Evolutionary conservation across 805 yeast genomes (phyloP).

Genomic region (Tetrapisispora taiwanensis): DNA sequence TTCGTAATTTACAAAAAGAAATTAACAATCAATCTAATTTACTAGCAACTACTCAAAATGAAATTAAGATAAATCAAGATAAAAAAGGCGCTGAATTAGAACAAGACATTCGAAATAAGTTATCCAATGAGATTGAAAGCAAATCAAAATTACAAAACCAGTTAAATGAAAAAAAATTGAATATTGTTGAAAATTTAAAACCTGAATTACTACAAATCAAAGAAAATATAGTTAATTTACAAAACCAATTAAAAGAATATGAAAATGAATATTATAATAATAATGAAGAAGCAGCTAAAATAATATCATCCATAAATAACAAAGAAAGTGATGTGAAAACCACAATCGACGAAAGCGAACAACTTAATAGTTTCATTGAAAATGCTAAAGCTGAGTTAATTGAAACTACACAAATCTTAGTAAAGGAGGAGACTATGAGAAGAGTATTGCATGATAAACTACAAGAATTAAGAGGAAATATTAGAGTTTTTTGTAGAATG

Average conservation of each 20-base stretch:
- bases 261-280: conserved; percentile 2
- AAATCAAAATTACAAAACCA: conserved; percentile 14
- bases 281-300: conserved; percentile 10
- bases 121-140: neutral
- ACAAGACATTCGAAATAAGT: neutral
- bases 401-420: conserved; percentile 30
- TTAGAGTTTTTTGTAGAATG: conserved; percentile 80
- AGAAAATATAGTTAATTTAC: neutral
- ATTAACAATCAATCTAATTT: conserved; percentile 13
- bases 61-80: conserved; percentile 11
- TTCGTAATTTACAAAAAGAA: conserved; percentile 12
- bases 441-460: conserved; percentile 59
- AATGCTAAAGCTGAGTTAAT: conserved; percentile 26
- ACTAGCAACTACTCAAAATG: conserved; percentile 10
- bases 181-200: conserved; percentile 9
- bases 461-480: conserved; percentile 86
- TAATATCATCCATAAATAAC: conserved; percentile 10
- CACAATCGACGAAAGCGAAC: conserved; percentile 4
- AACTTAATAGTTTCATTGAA: conserved; percentile 18
- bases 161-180: conserved; percentile 22
- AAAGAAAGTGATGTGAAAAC: conserved; percentile 20
- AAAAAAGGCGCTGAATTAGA: conserved; percentile 20
- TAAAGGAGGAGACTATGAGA: conserved; percentile 40
- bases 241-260: neutral
- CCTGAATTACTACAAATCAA: neutral